Conservation (phyloP, 2,329 filamentous ascomycete species). For the Cephalotrichum gorgonifer region DNA sequence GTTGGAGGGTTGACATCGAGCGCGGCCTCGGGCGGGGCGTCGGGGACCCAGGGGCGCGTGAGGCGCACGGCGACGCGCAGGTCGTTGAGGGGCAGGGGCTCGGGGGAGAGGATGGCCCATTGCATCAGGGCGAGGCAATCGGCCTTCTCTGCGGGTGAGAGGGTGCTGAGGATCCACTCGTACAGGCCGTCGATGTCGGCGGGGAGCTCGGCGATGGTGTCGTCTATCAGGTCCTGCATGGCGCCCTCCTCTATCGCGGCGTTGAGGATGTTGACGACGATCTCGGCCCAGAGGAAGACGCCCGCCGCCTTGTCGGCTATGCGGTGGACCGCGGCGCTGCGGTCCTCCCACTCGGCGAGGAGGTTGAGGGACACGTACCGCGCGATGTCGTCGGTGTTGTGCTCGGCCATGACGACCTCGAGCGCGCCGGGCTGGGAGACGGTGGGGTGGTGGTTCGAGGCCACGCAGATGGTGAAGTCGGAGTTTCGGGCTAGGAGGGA, state of each 20-base stretch:
- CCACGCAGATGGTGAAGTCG: slow-evolving; percentile 21
- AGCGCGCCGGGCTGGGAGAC: slow-evolving; percentile 7
- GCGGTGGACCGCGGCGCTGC: slow-evolving; percentile 14
- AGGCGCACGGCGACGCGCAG: slow-evolving; percentile 18
- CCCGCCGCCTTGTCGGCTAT: slow-evolving; percentile 18
- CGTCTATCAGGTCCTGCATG: slow-evolving; percentile 19
- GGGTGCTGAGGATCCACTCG: slow-evolving; percentile 21
- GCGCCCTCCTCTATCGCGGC: slow-evolving; percentile 22
- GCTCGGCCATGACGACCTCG: slow-evolving; percentile 17
- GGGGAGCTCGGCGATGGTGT: slow-evolving; percentile 19
- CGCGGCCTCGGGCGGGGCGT: slow-evolving; percentile 10
- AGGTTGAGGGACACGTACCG: slow-evolving; percentile 19
- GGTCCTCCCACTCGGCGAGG: slow-evolving; percentile 19
- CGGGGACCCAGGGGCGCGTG: slow-evolving; percentile 12
- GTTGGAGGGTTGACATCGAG: slow-evolving; percentile 14
- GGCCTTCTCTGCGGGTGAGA: slow-evolving; percentile 16
- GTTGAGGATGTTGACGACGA: slow-evolving; percentile 23
- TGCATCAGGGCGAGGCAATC: slow-evolving; percentile 21
- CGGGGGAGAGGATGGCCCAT: slow-evolving; percentile 21
- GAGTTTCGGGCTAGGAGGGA: slow-evolving; percentile 18
- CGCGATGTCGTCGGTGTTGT: slow-evolving; percentile 20
- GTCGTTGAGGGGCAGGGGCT: slow-evolving; percentile 21
- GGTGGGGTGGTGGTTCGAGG: slow-evolving; percentile 12
- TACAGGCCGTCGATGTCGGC: slow-evolving; percentile 20
- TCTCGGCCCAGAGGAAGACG: slow-evolving; percentile 23